phyloP scores from a whole-genome alignment of 2,329 filamentous ascomycete species.

The Xylaria sp. region DNA sequence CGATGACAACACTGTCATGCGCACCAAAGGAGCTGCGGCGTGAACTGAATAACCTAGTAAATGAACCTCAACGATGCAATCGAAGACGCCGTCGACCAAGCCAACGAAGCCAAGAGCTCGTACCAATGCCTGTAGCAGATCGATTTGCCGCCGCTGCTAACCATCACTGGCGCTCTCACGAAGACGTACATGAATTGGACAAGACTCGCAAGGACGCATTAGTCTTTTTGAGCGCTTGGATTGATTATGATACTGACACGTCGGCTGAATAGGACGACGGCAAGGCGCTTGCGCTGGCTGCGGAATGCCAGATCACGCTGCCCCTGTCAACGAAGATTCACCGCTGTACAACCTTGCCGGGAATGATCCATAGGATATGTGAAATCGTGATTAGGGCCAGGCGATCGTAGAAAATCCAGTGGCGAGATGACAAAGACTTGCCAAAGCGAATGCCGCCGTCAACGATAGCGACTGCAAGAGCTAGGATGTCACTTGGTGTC shows the following conservation, averaged over 20 bases:
- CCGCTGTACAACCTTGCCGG: background rate
- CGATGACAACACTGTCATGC: no score
- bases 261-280: background rate
- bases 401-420: background rate
- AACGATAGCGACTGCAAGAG: background rate
- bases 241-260: background rate
- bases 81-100: background rate
- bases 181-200: background rate
- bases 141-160: background rate
- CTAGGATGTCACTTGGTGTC: background rate
- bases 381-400: background rate
- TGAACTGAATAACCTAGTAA: background rate
- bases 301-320: background rate
- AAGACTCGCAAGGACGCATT: background rate
- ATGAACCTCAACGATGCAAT: background rate
- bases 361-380: background rate
- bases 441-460: background rate
- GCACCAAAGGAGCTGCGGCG: background rate
- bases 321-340: background rate
- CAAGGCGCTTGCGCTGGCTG: background rate
- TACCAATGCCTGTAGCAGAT: background rate
- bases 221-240: background rate
- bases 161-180: background rate
- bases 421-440: background rate
- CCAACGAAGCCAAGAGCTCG: background rate